These are phyloP conservation scores for Monosporascus sp. DNA, from an alignment of 2,329 filamentous ascomycete species.

Conservation along the genomic window DNA sequence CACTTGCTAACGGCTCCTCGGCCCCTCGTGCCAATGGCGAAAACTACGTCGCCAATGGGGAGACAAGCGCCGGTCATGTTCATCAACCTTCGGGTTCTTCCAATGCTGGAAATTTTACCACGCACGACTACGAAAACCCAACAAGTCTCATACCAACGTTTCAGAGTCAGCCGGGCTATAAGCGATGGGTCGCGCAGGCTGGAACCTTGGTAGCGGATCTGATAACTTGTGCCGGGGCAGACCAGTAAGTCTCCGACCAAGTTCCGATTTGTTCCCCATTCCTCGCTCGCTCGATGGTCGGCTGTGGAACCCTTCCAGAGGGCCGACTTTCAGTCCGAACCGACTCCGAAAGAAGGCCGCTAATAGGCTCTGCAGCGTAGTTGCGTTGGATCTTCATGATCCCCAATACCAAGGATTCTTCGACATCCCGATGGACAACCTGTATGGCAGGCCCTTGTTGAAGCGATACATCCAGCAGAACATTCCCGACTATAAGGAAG, in stretches of 20 bases:
- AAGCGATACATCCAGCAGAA: constrained; percentile 70
- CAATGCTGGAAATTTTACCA: constrained; percentile 47
- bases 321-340: neutral
- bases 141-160: constrained; percentile 48
- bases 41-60: constrained; percentile 22
- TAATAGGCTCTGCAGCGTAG: constrained; percentile 48
- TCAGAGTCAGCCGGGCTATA: constrained; percentile 86
- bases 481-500: constrained; percentile 77
- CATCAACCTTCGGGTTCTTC: constrained; percentile 34
- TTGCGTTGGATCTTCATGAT: constrained; percentile 96
- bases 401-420: constrained; percentile 98
- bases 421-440: constrained; percentile 95
- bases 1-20: constrained; percentile 48
- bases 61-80: constrained; percentile 29
- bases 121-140: constrained; percentile 60
- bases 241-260: constrained; percentile 59
- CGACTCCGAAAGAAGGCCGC: constrained; percentile 3
- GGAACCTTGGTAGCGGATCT: constrained; percentile 93
- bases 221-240: constrained; percentile 88
- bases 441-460: constrained; percentile 77
- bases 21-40: constrained; percentile 22
- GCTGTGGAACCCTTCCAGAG: neutral
- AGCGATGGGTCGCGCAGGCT: constrained; percentile 97
- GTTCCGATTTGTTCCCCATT: neutral
- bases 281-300: neutral